phyloP scores from a whole-genome alignment of 768 basidiomycete species.

The Collybia mongolica region DNA sequence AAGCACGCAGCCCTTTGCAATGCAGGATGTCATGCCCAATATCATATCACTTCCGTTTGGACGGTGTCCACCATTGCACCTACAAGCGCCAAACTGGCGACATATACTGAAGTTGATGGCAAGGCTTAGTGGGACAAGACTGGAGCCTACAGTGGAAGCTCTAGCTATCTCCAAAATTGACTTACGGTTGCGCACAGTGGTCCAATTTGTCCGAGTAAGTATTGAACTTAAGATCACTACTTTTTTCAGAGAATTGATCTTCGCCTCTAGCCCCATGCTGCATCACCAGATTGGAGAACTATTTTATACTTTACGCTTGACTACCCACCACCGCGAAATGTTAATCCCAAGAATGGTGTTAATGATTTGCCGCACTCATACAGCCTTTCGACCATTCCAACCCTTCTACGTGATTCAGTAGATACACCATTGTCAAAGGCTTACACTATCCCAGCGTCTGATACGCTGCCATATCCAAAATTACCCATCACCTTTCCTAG shows the following conservation, averaged over 20 bases:
- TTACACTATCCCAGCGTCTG: constrained; percentile 67
- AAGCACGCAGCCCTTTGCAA: constrained; percentile 40
- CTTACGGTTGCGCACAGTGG: constrained; percentile 65
- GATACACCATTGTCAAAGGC: constrained; percentile 66
- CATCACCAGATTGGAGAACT: constrained; percentile 66
- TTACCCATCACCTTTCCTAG: constrained; percentile 77
- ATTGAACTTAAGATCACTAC: background rate
- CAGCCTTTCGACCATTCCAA: constrained; percentile 54
- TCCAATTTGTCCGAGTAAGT: constrained; percentile 77
- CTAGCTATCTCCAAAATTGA: constrained; percentile 54
- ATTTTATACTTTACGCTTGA: constrained; percentile 80
- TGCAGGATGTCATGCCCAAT: constrained; percentile 61
- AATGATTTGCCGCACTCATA: constrained; percentile 74
- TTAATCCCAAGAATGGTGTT: constrained; percentile 43
- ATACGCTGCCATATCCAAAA: constrained; percentile 59
- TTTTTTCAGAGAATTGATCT: background rate
- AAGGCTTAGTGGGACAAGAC: constrained; percentile 61
- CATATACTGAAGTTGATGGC: constrained; percentile 76
- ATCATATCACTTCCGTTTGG: constrained; percentile 75
- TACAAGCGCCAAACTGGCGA: constrained; percentile 75
- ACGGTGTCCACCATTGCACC: constrained; percentile 63
- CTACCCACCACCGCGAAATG: constrained; percentile 51
- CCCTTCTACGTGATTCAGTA: constrained; percentile 60
- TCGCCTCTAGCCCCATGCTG: constrained; percentile 50
- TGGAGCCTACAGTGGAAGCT: constrained; percentile 72